Conservation (phyloP, 2,329 filamentous ascomycete genomes). For the Colletotrichum shisoi region DNA sequence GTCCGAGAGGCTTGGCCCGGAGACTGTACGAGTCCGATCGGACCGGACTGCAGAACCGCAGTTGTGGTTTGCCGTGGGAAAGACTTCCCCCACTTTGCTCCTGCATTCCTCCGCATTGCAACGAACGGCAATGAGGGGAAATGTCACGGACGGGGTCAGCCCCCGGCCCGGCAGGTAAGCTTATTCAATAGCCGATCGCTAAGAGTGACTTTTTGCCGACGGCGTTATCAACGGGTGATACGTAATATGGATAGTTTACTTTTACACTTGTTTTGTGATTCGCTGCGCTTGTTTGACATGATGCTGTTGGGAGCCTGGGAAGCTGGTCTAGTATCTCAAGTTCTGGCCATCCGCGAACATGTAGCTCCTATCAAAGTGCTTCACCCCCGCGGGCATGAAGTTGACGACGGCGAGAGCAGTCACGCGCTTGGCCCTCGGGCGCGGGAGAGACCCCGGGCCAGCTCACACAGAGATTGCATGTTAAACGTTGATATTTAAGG, state of each 20-base stretch:
- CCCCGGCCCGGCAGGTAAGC: conserved; percentile 26
- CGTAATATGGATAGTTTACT: background rate
- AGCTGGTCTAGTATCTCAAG: too few relatives aligned
- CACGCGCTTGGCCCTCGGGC: too few relatives aligned
- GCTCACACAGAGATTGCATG: too few relatives aligned
- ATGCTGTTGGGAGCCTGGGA: too few relatives aligned
- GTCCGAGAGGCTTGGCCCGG: conserved; percentile 18
- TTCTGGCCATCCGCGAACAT: too few relatives aligned
- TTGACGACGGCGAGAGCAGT: too few relatives aligned
- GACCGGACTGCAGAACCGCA: background rate
- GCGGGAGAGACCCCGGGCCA: too few relatives aligned
- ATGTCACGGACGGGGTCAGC: conserved; percentile 9
- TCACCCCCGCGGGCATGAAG: too few relatives aligned
- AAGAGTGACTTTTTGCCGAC: conserved; percentile 20
- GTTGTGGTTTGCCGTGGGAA: conserved; percentile 22
- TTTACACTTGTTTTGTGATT: background rate
- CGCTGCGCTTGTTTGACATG: too few relatives aligned
- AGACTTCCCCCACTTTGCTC: conserved; percentile 1
- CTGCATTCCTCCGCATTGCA: conserved; percentile 4
- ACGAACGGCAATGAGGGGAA: conserved; percentile 8
- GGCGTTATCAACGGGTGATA: conserved; percentile 10
- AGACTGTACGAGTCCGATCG: conserved; percentile 12
- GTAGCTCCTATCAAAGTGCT: too few relatives aligned
- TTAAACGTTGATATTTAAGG: too few relatives aligned
- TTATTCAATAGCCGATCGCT: conserved; percentile 24